These are phyloP conservation scores for Penicillium tannophilum DNA, from an alignment of 495 filamentous ascomycete species.

Conservation along the genomic window DNA sequence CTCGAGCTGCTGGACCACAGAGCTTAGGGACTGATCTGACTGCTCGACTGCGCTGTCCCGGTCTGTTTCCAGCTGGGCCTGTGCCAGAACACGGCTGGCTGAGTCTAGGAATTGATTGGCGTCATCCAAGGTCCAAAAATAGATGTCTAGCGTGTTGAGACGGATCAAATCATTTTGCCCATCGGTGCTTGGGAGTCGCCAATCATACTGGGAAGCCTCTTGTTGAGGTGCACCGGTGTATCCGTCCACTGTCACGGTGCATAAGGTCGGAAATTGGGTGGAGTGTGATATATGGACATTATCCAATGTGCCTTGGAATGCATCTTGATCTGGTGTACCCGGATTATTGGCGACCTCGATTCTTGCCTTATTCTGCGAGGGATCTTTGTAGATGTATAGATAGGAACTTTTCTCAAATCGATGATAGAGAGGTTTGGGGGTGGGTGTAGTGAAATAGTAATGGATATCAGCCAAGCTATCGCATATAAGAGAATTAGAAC, in stretches of 20 bases:
- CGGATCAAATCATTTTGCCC: slow-evolving; percentile 70
- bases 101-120: slow-evolving; percentile 71
- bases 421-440: slow-evolving; percentile 72
- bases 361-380: slow-evolving; percentile 64
- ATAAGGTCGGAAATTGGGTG: slow-evolving; percentile 74
- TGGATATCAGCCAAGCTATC: slow-evolving; percentile 84
- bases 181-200: slow-evolving; percentile 76
- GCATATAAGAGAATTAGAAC: slow-evolving; percentile 8
- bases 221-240: slow-evolving; percentile 30
- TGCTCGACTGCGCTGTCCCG: slow-evolving; percentile 45
- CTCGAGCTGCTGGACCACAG: slow-evolving; percentile 84
- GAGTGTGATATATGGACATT: slow-evolving; percentile 68
- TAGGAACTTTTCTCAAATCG: slow-evolving; percentile 90
- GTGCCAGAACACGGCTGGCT: slow-evolving; percentile 59
- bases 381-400: slow-evolving; percentile 82
- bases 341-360: slow-evolving; percentile 88
- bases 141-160: slow-evolving; percentile 83
- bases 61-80: slow-evolving; percentile 56
- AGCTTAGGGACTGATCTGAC: slow-evolving; percentile 62
- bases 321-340: slow-evolving; percentile 84
- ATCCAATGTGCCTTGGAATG: slow-evolving; percentile 77
- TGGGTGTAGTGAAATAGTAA: slow-evolving; percentile 80
- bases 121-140: slow-evolving; percentile 84
- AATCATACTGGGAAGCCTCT: slow-evolving; percentile 56
- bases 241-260: slow-evolving; percentile 72